phyloP scores from a whole-genome alignment of 352 stramenopile species.

The Pythium chondricola region DNA sequence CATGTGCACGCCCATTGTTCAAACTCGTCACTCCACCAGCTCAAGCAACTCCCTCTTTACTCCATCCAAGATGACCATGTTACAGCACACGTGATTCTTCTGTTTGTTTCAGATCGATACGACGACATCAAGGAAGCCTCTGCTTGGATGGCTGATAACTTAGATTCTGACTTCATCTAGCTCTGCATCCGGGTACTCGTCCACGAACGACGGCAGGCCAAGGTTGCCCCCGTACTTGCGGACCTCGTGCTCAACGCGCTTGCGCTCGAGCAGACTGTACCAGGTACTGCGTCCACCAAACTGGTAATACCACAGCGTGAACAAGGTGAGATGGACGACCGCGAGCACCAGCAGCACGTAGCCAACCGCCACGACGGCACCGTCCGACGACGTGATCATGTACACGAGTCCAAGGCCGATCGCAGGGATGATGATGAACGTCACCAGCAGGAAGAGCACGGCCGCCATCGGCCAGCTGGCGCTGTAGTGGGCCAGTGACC shows the following conservation, averaged over 20 bases:
- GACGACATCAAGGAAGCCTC: no score
- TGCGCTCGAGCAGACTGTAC: slow-evolving; percentile 37
- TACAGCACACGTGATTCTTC: no score
- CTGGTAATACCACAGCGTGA: slow-evolving; percentile 34
- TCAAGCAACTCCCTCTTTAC: no score
- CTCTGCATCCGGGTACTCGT: slow-evolving; percentile 12
- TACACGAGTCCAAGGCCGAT: slow-evolving; percentile 45
- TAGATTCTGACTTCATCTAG: no score
- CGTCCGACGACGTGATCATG: slow-evolving; percentile 40
- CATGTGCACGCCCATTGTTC: no score
- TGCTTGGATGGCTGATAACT: no score
- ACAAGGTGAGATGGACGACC: slow-evolving; percentile 3
- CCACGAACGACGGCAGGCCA: slow-evolving; percentile 17
- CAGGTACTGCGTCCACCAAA: slow-evolving; percentile 28
- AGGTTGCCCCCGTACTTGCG: slow-evolving; percentile 23
- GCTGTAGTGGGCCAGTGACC: slow-evolving; percentile 58
- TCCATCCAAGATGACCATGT: no score
- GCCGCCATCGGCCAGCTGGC: slow-evolving; percentile 47
- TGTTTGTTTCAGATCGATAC: no score
- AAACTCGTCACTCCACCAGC: no score
- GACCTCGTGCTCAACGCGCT: slow-evolving; percentile 27
- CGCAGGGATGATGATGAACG: slow-evolving; percentile 43
- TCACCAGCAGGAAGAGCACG: slow-evolving; percentile 40
- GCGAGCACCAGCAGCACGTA: slow-evolving; percentile 27
- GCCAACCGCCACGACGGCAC: slow-evolving; percentile 24